Evolutionary conservation across 768 basidiomycete species (phyloP).

Genomic region (Agaricus sinodeliciosus): DNA sequence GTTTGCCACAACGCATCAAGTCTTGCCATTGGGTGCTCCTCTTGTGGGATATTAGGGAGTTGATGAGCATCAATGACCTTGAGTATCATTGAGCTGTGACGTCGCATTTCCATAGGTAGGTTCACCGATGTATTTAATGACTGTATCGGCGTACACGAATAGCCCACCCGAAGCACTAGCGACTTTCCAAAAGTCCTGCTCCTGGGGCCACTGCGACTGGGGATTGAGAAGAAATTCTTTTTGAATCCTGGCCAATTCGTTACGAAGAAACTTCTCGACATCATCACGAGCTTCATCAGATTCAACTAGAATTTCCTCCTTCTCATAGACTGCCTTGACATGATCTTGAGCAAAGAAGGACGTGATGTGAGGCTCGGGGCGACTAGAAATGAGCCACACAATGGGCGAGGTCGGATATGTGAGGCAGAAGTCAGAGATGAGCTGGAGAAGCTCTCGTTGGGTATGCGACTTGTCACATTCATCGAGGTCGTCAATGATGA

Average conservation of each 20-base stretch:
- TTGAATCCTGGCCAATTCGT: background rate
- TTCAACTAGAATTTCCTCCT: background rate
- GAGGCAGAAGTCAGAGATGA: background rate
- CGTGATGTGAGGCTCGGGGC: background rate
- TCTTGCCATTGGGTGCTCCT: background rate
- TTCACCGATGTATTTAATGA: background rate
- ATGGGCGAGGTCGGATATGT: background rate
- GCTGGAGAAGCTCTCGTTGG: background rate
- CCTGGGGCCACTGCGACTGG: background rate
- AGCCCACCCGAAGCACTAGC: background rate
- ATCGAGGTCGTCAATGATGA: background rate
- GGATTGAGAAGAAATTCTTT: background rate
- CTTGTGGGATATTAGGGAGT: background rate
- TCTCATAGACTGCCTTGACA: background rate
- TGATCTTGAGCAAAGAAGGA: background rate
- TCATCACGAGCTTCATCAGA: background rate
- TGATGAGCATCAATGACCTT: background rate
- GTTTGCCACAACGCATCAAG: slow-evolving; percentile 8
- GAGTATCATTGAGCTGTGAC: background rate
- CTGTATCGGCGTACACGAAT: background rate
- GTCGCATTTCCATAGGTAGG: background rate
- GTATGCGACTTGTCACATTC: background rate
- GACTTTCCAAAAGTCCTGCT: background rate
- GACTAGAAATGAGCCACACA: background rate
- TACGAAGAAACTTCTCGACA: background rate